A percentile compares a stretch with the other conserved stretches of the same genome.
These are phyloP conservation scores for Liriodendron chinense DNA, from an alignment of 164 flowering plant genomes.

Conservation along the genomic window DNA sequence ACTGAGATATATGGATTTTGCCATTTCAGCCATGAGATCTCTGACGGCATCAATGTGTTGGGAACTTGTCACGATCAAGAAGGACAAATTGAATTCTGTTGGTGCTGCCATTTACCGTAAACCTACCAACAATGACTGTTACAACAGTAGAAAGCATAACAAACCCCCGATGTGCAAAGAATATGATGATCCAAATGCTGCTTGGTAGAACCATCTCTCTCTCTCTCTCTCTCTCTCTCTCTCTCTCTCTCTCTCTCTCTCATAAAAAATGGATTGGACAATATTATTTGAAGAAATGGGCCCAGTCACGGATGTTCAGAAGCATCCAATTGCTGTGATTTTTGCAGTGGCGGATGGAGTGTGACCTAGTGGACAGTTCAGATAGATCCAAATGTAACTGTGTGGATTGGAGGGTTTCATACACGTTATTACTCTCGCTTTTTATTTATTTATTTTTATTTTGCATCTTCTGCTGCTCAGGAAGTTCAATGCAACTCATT, in stretches of 20 bases:
- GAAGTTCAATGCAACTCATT: neutral
- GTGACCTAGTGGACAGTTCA: neutral
- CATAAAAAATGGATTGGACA: too few species aligned
- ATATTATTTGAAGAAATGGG: too few species aligned
- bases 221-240: neutral
- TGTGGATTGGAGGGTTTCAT: neutral
- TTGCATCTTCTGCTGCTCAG: neutral
- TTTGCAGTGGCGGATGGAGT: neutral
- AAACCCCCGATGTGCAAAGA: slow-evolving; percentile 71
- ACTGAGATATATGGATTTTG: slow-evolving; percentile 6
- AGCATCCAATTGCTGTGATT: too few species aligned
- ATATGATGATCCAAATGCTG: slow-evolving; percentile 74
- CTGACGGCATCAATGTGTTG: slow-evolving; percentile 74
- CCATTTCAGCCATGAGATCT: slow-evolving; percentile 55
- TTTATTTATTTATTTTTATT: neutral
- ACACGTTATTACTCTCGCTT: neutral
- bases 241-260: neutral
- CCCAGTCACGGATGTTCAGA: too few species aligned
- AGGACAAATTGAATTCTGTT: slow-evolving; percentile 51
- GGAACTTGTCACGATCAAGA: slow-evolving; percentile 45
- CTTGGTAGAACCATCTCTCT: slow-evolving; percentile 46
- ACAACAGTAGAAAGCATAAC: slow-evolving; percentile 40
- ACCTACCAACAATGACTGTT: slow-evolving; percentile 66
- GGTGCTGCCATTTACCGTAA: slow-evolving; percentile 69
- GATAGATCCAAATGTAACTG: neutral